Base-by-base conservation (phyloP, 768 basidiomycete genomes). In the Pleurotus sapidus region DNA sequence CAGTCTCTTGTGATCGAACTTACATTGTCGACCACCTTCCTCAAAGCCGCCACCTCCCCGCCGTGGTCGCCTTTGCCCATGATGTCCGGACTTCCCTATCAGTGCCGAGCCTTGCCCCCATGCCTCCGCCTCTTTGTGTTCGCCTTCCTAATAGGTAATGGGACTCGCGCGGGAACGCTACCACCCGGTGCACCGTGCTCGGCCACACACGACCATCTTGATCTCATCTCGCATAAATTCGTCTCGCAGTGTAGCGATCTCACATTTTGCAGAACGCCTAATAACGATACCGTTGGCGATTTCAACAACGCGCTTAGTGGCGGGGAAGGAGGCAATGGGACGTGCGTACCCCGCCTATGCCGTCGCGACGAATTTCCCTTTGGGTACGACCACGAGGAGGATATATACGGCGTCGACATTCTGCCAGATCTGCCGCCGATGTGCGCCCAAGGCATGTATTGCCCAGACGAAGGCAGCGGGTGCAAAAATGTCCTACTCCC, bases 401-500 rank as follows among this genome's bases (percentile, higher is more conserved):
- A 34, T 9, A 34, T 34, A 9, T 34, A 34, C 30, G 30, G 30
- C 8, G 30, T 34, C 11, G 30, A 9, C 30, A 7, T 9, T 34
- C 30, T 3, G 30, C 30, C 30, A 34, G 8, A 62, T 1, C 65
- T 86, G 7, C 87, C 87, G 1, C 79, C 82, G 0, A 67, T 82
- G 34, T 90, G 88, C 62, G 63, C 70, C 1, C 48, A 57, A 14
- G 84, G 78, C 6, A 67, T 71, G n/a, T 88, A 84, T 70, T 88
- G 87, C 61, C 86, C 86, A 0, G 87, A 90, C 62, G 84, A 87
- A 63, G 85, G 83, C 11, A 79, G 79, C 61, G 78, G 77, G 3
- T 90, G 88, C 66, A 63, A 71, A 34, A 61, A 66, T 4, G 68
- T 80, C 46, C 66, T 75, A 0, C 56, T 65, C 1, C 67, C 78